phyloP scores from a whole-genome alignment of 306 rosid genomes.

The Hippophae tibetana region DNA sequence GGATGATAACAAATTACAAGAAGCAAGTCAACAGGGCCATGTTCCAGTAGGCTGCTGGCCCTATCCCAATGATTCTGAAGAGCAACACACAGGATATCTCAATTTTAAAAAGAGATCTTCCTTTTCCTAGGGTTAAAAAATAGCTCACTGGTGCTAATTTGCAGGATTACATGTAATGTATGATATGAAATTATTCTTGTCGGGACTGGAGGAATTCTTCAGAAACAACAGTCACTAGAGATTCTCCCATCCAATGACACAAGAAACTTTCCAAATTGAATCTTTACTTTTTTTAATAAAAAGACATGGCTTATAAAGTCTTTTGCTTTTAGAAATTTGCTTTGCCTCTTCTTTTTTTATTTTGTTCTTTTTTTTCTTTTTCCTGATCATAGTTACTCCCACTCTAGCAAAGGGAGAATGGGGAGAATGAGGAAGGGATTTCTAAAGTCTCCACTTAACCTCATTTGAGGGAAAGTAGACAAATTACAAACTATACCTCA shows the following conservation, averaged over 20 bases:
- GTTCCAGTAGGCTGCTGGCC: not conserved
- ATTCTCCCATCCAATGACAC: not conserved
- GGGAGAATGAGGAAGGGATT: too few species aligned
- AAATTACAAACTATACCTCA: too few species aligned
- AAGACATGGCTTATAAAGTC: too few species aligned
- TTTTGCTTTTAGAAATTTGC: too few species aligned
- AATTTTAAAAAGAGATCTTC: not conserved
- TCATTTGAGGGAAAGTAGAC: too few species aligned
- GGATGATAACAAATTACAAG: slow-evolving; percentile 9
- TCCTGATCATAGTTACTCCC: too few species aligned
- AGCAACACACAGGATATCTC: slow-evolving; percentile 8
- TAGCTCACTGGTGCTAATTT: not conserved
- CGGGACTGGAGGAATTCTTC: not conserved
- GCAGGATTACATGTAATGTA: not conserved
- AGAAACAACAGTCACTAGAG: not conserved
- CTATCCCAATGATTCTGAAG: slow-evolving; percentile 11
- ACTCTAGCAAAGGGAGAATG: too few species aligned
- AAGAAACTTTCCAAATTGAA: too few species aligned
- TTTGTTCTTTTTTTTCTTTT: too few species aligned
- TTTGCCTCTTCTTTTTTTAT: too few species aligned
- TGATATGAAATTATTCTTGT: not conserved
- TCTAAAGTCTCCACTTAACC: too few species aligned
- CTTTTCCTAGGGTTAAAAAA: not conserved
- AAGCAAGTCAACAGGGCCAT: slow-evolving; percentile 5
- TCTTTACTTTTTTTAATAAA: too few species aligned